phyloP scores from a whole-genome alignment of 805 yeast genomes.

The Tetrapisispora iriomotensis region DNA sequence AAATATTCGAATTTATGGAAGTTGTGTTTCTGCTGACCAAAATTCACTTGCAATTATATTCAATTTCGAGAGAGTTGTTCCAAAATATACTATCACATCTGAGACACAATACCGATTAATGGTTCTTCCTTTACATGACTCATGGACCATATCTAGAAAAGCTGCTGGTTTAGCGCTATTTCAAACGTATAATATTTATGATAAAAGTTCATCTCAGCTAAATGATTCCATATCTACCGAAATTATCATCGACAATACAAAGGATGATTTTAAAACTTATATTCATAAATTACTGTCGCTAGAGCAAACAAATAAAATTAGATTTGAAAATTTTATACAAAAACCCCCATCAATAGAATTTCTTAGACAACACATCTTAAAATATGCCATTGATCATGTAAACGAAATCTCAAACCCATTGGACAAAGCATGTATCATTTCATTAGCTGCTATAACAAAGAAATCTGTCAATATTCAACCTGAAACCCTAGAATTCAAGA shows the following conservation, averaged over 20 bases:
- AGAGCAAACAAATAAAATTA: conserved; percentile 11
- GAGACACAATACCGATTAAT: conserved; percentile 18
- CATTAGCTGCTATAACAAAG: conserved; percentile 14
- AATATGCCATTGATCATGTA: conserved; percentile 16
- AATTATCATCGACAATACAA: background rate
- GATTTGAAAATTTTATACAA: conserved; percentile 17
- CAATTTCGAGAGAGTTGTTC: conserved; percentile 19
- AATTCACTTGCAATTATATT: conserved; percentile 23
- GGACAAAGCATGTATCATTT: conserved; percentile 20
- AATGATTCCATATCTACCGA: background rate
- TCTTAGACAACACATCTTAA: conserved; percentile 17
- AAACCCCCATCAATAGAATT: conserved; percentile 12
- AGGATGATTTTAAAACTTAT: conserved; percentile 12
- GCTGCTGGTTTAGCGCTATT: conserved; percentile 28
- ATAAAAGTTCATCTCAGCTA: conserved; percentile 13
- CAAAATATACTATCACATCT: conserved; percentile 24
- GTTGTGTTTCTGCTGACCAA: conserved; percentile 23
- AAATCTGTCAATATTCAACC: conserved; percentile 5
- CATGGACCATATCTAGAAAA: conserved; percentile 19
- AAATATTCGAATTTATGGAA: conserved; percentile 20
- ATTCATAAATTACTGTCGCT: conserved; percentile 12
- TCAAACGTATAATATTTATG: conserved; percentile 25
- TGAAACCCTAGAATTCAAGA: conserved; percentile 9
- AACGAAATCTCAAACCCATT: conserved; percentile 14
- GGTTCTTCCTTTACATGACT: conserved; percentile 20